phyloP scores from a whole-genome alignment of 2,329 filamentous ascomycete species.

The Cordyceps fumosorosea region DNA sequence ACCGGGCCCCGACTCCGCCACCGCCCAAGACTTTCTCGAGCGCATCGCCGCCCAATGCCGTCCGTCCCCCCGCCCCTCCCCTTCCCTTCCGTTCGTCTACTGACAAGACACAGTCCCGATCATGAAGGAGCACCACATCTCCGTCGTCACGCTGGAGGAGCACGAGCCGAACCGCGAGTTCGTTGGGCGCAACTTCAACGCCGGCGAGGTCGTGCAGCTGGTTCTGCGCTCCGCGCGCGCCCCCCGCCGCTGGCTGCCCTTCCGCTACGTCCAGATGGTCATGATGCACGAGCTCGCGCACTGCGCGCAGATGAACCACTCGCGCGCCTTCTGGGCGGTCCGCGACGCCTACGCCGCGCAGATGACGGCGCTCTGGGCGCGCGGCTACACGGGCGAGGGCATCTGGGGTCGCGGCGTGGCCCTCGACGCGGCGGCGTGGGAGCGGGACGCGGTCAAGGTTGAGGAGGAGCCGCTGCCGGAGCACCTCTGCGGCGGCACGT shows the following conservation, averaged over 20 bases:
- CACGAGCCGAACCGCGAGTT: constrained; percentile 77
- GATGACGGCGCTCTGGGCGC: constrained; percentile 63
- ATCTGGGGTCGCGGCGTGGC: constrained; percentile 70
- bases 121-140: constrained; percentile 59
- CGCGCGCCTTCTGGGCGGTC: constrained; percentile 71
- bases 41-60: constrained; percentile 75
- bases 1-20: constrained; percentile 53
- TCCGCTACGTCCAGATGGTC: constrained; percentile 83
- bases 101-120: constrained; percentile 48
- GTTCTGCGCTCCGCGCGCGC: constrained; percentile 60
- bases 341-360: constrained; percentile 66
- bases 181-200: constrained; percentile 84
- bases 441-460: constrained; percentile 35
- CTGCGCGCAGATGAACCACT: constrained; percentile 90
- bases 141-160: constrained; percentile 69
- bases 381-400: constrained; percentile 71
- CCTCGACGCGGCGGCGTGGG: constrained; percentile 44
- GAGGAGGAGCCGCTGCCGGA: constrained; percentile 56
- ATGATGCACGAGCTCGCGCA: constrained; percentile 93
- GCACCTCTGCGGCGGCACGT: constrained; percentile 78
- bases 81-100: neutral
- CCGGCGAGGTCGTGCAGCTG: constrained; percentile 78
- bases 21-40: constrained; percentile 65
- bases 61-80: constrained; percentile 26
- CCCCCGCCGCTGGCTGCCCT: constrained; percentile 67